Percentiles rank a stretch among this genome's conserved stretches.
phyloP scores from a whole-genome alignment of 1,139 yeast genomes.

The Groenewaldozyma auringiensis region DNA sequence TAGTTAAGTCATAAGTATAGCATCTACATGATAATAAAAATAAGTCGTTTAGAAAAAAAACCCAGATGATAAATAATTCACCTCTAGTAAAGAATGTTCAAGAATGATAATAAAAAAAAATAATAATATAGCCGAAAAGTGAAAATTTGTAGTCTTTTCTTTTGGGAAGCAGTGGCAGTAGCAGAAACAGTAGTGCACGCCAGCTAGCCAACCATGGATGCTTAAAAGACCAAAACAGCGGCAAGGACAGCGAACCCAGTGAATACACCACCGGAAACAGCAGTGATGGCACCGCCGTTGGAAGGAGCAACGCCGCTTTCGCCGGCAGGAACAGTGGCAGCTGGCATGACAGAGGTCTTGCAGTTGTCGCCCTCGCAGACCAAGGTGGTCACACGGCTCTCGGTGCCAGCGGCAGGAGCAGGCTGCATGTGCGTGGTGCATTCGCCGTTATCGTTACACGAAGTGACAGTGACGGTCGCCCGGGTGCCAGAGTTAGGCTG shows the following conservation, averaged over 20 bases:
- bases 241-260: not conserved
- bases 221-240: not conserved
- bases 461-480: conserved; percentile 5
- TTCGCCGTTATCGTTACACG: conserved; percentile 2
- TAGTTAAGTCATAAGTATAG: too few relatives aligned
- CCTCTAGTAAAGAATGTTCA: not conserved
- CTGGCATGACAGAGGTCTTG: conserved; percentile 4
- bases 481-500: conserved; percentile 1
- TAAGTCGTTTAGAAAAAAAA: too few relatives aligned
- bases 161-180: too few relatives aligned
- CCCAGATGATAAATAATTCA: not conserved
- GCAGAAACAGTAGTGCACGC: too few relatives aligned
- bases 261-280: not conserved
- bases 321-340: not conserved
- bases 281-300: not conserved
- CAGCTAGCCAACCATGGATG: too few relatives aligned
- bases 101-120: not conserved
- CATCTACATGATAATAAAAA: too few relatives aligned
- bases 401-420: conserved; percentile 1
- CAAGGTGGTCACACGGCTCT: not conserved
- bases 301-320: not conserved
- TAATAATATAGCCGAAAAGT: not conserved
- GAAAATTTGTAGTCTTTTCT: not conserved
- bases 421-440: conserved; percentile 1
- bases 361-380: not conserved